These are phyloP conservation scores for Datisca glomerata DNA, from an alignment of 306 rosid genomes.

Conservation along the genomic window DNA sequence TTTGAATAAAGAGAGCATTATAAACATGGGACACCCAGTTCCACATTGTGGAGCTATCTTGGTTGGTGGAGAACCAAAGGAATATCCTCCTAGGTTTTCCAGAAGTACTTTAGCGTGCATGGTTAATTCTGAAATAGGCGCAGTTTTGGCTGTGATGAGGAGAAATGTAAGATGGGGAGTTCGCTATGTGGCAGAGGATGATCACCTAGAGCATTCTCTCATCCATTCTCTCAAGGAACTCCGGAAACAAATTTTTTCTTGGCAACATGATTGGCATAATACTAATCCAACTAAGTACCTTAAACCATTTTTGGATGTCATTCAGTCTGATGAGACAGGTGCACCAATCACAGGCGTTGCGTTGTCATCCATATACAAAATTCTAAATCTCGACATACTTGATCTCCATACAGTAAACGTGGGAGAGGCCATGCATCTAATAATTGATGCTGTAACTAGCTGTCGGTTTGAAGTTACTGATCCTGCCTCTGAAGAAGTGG, in stretches of 20 bases:
- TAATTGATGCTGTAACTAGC: constrained; percentile 86
- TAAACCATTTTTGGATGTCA: constrained; percentile 83
- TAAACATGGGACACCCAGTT: no score
- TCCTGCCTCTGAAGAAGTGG: constrained; percentile 80
- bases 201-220: constrained; percentile 76
- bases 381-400: constrained; percentile 62
- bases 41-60: no score
- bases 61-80: constrained; percentile 89
- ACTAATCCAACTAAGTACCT: constrained; percentile 60
- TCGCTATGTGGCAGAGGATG: constrained; percentile 72
- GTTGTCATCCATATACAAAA: constrained; percentile 76
- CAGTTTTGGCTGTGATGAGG: constrained; percentile 86
- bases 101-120: constrained; percentile 65
- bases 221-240: constrained; percentile 68
- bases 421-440: constrained; percentile 76
- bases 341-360: constrained; percentile 79
- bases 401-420: constrained; percentile 68
- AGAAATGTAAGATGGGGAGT: constrained; percentile 86
- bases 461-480: constrained; percentile 90
- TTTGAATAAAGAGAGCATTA: no score
- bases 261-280: constrained; percentile 78
- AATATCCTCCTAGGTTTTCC: constrained; percentile 37
- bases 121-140: constrained; percentile 74
- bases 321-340: constrained; percentile 81
- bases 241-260: constrained; percentile 66